Evolutionary conservation across 441 rosid species (phyloP), one percentile per base, ranked within the genome.

Genomic region (Macaranga tanarius): DNA sequence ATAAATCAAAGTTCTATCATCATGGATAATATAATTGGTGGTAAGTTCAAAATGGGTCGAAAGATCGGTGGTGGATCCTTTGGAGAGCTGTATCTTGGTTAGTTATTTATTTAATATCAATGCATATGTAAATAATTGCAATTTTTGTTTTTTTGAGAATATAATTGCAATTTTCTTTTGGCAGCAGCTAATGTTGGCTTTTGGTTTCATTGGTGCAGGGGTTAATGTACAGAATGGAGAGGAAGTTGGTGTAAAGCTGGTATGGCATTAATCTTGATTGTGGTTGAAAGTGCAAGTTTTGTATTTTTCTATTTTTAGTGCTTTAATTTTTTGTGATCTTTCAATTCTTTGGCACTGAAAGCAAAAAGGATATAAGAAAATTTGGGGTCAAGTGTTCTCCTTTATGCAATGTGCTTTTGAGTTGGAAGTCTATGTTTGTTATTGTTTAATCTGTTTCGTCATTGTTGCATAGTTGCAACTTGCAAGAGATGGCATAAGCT

Each of bases 21-120:
- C 67, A 91, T 93, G 97, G 96, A 93, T 81, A 93, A 84, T 83
- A 90, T 93, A 28, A 87, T 93, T 78, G 98, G 92, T 73, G 97
- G 91, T 2, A 93, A 92, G 81, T 93, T 85, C 79, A 93, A 92
- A 90, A 83, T 93, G 75, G 96, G 96, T 63, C 88, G 97, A 76
- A 92, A 93, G 87, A 93, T 93, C 61, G 98, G 98, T 25, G 88
- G 95, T 81, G 98, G 98, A 61, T 93, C 98, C 57, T 93, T 93
- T 58, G 97, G 98, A 56, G 96, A 93, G 79, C 88, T 93, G 50
- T 93, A 81, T 83, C 81, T 92, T 78, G 98, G 98, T 93, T 80
- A 77, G 76, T 47, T 42, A 0, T 63, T n/a, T 60, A 4, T 52
- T 34, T 34, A 34, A 34, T 34, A 2, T 34, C 6, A 7, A 34